Conservation (phyloP, 805 yeast species). For the Alloascoidea hylecoeti region DNA sequence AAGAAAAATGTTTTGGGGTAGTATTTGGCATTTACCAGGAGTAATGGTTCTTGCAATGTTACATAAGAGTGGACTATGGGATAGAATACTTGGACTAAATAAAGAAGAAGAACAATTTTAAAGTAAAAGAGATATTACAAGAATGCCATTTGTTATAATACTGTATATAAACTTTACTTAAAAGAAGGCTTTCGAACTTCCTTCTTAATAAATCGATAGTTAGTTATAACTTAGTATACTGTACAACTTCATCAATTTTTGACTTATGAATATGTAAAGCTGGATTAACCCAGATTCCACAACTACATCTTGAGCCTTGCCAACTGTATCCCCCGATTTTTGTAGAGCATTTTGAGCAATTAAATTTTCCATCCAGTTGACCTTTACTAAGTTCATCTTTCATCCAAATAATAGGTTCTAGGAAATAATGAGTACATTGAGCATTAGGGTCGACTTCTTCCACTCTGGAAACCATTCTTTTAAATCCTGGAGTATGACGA, state of each 20-base stretch:
- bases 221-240: no score
- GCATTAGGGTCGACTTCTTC: constrained; percentile 4
- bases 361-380: constrained; percentile 74
- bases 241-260: constrained; percentile 62
- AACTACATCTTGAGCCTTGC: constrained; percentile 89
- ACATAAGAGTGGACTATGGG: constrained; percentile 95
- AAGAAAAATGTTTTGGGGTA: constrained; percentile 80
- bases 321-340: constrained; percentile 90
- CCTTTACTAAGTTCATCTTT: constrained; percentile 57
- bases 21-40: constrained; percentile 89
- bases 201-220: no score
- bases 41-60: constrained; percentile 83
- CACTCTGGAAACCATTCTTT: constrained; percentile 1
- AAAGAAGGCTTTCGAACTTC: no score
- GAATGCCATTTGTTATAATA: not conserved
- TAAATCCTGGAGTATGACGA: constrained; percentile 3
- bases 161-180: no score
- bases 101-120: constrained; percentile 5
- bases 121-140: constrained; percentile 4
- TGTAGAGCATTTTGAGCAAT: constrained; percentile 71
- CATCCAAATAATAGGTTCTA: constrained; percentile 94
- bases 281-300: constrained; percentile 94
- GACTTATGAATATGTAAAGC: constrained; percentile 72
- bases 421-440: constrained; percentile 69
- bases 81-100: constrained; percentile 31